phyloP scores from a whole-genome alignment of 768 basidiomycete genomes.

The Rossbeevera mucosa region DNA sequence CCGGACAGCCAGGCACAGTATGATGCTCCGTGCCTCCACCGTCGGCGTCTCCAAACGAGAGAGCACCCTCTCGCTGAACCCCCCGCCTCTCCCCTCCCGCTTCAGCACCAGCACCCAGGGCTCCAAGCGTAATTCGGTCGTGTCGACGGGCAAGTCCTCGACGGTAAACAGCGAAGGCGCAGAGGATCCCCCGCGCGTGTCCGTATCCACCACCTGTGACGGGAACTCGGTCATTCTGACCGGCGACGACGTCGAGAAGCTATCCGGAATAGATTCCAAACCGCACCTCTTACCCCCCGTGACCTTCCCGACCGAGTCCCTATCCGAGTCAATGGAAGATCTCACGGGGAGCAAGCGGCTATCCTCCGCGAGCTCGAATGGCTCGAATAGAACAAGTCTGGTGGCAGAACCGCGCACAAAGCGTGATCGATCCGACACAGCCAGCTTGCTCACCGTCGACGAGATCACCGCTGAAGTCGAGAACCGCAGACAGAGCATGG shows the following conservation, averaged over 20 bases:
- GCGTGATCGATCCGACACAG: constrained; percentile 82
- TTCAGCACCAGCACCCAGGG: constrained; percentile 35
- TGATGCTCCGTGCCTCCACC: constrained; percentile 59
- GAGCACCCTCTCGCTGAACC: constrained; percentile 42
- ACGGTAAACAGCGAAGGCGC: constrained; percentile 17
- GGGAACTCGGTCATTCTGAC: constrained; percentile 62
- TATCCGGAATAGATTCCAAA: constrained; percentile 27
- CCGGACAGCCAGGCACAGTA: constrained; percentile 84
- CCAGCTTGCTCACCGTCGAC: constrained; percentile 91
- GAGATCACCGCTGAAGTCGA: constrained; percentile 97
- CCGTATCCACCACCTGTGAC: constrained; percentile 70
- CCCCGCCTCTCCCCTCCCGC: constrained; percentile 36
- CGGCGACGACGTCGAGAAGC: constrained; percentile 40
- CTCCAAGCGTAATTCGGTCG: constrained; percentile 37
- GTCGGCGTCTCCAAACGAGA: constrained; percentile 40
- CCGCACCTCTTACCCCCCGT: constrained; percentile 74
- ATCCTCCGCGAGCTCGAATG: constrained; percentile 44
- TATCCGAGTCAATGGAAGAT: constrained; percentile 73
- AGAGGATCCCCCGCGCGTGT: constrained; percentile 66
- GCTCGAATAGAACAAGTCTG: constrained; percentile 66
- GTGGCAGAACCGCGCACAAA: constrained; percentile 79
- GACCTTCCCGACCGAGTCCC: constrained; percentile 69
- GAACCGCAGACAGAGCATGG: constrained; percentile 51
- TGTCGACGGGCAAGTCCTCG: constrained; percentile 34
- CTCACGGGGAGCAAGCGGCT: constrained; percentile 37